Evolutionary conservation across 106 monocot species (phyloP), one percentile per base, ranked within the genome.

Genomic region (Apostasia shenzhenica): DNA sequence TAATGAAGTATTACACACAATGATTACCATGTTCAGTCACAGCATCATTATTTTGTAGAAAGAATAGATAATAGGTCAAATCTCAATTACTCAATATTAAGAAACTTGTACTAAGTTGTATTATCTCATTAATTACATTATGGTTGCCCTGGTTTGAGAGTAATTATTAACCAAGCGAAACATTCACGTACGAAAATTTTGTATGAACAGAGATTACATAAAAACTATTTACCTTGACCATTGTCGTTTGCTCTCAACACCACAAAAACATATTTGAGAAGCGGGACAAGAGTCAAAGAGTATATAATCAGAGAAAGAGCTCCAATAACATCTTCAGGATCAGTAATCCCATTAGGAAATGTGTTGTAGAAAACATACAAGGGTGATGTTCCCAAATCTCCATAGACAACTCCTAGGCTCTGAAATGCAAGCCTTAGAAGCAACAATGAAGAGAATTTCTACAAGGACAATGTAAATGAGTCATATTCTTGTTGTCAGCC

Each of bases 251-350:
- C 88, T 39, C 82, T 76, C 68, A 89, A 54, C 43, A 89, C 88
- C 3, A 89, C 48, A 42, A 84, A 78, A 9, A 89, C 84, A 66
- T 89, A 89, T 67, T 89, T 89, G 61, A 89, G 69, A 7, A 89
- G 85, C 6, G 81, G 81, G 41, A 89, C 44, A 61, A 85, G 77
- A 59, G 77, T 82, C 1, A 89, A 57, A 14, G 88, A 77, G 74
- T 89, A 89, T 54, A 89, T 85, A 58, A 89, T 85, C 61, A 89
- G 64, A 73, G 88, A 89, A 64, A 89, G 84, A 59, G 84, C 88
- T 71, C 88, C 88, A 52, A 89, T 69, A 48, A 89, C 47, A 53
- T 84, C 88, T 45, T 89, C 81, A 48, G 76, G 59, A 74, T 89
- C 82, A 3, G 72, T 55, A 46, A 85, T 70, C 42, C 84, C 81